Evolutionary conservation across 108 stramenopile species (phyloP).

Genomic region (Fragilariopsis cylindrus): DNA sequence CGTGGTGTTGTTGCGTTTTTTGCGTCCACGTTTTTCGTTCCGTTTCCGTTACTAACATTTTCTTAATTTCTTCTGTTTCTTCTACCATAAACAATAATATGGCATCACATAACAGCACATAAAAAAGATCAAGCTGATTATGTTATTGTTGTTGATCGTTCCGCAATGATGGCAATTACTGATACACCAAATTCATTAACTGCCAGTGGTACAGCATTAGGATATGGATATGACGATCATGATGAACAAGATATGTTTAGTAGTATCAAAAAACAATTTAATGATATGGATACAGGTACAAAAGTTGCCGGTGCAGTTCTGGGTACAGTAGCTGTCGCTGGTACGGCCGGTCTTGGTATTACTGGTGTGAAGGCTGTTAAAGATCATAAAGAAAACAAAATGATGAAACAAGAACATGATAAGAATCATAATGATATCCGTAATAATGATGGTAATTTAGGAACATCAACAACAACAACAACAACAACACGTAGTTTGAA

Average conservation of each 20-base stretch:
- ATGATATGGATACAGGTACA: conserved; percentile 1
- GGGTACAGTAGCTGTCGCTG: conserved; percentile 4
- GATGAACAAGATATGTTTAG: too few relatives aligned
- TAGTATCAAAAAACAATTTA: background rate
- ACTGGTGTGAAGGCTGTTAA: conserved; percentile 2
- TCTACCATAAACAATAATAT: too few relatives aligned
- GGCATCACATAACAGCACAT: background rate
- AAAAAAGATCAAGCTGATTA: conserved; percentile 14
- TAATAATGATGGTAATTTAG: too few relatives aligned
- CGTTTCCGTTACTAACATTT: too few relatives aligned
- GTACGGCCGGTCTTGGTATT: background rate
- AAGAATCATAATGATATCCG: too few relatives aligned
- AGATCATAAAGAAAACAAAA: background rate
- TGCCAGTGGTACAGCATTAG: too few relatives aligned
- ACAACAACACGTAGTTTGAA: background rate
- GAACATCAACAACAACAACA: background rate
- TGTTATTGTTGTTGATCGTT: conserved; percentile 12
- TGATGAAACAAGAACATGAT: too few relatives aligned
- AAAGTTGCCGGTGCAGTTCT: background rate
- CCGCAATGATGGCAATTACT: conserved; percentile 3
- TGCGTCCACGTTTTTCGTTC: too few relatives aligned
- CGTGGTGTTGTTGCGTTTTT: too few relatives aligned
- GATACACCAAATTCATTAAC: background rate
- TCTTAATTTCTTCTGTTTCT: too few relatives aligned
- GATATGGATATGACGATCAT: too few relatives aligned